phyloP scores from a whole-genome alignment of 805 yeast species.

The Candida corydali region DNA sequence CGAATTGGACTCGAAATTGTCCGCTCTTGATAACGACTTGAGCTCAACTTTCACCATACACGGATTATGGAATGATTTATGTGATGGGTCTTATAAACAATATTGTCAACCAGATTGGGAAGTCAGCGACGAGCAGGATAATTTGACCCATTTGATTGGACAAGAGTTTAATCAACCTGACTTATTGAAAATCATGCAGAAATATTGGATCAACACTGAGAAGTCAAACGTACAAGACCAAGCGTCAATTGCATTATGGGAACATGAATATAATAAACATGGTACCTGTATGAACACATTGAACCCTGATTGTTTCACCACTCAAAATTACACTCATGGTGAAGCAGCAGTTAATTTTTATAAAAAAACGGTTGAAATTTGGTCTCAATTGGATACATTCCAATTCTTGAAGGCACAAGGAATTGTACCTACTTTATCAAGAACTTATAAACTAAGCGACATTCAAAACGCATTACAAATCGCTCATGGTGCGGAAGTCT shows the following conservation, averaged over 20 bases:
- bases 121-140: slow-evolving; percentile 21
- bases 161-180: slow-evolving; percentile 22
- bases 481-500: slow-evolving; percentile 29
- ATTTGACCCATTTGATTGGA: slow-evolving; percentile 17
- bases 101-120: slow-evolving; percentile 31
- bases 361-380: slow-evolving; percentile 23
- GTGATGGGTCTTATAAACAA: slow-evolving; percentile 36
- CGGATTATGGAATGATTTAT: slow-evolving; percentile 42
- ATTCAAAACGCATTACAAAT: slow-evolving; percentile 29
- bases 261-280: slow-evolving; percentile 42
- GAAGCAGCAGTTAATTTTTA: slow-evolving; percentile 27
- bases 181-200: slow-evolving; percentile 25
- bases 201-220: slow-evolving; percentile 22
- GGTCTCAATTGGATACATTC: slow-evolving; percentile 29
- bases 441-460: slow-evolving; percentile 29
- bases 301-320: slow-evolving; percentile 31
- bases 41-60: slow-evolving; percentile 34
- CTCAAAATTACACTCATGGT: slow-evolving; percentile 15
- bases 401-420: slow-evolving; percentile 32
- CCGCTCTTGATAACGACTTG: slow-evolving; percentile 5
- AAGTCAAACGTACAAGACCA: slow-evolving; percentile 11
- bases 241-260: slow-evolving; percentile 31
- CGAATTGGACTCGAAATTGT: slow-evolving; percentile 1
- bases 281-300: slow-evolving; percentile 40
- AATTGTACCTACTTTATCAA: slow-evolving; percentile 29